Conservation (phyloP, 108 stramenopile genomes). For the Fragilariopsis cylindrus region DNA sequence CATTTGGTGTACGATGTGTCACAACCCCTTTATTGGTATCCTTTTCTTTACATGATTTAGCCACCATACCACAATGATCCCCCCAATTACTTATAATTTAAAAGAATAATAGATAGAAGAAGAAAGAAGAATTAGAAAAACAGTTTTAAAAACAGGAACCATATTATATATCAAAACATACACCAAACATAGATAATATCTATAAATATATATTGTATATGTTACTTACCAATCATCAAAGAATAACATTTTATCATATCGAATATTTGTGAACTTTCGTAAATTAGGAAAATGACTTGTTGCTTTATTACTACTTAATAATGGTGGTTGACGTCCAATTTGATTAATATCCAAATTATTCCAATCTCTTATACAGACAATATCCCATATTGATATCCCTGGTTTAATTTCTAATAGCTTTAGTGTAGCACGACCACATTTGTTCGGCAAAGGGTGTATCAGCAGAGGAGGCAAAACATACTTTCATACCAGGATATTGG, state of each 20-base stretch:
- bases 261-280: constrained; percentile 72
- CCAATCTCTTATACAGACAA: constrained; percentile 74
- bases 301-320: constrained; percentile 65
- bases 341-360: constrained; percentile 77
- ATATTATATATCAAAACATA: not conserved
- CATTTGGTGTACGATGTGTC: constrained; percentile 66
- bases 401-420: constrained; percentile 82
- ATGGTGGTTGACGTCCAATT: constrained; percentile 85
- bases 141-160: too few species aligned
- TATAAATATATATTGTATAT: not conserved
- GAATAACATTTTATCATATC: constrained; percentile 92
- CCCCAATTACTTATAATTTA: constrained; percentile 87
- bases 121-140: not conserved
- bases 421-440: constrained; percentile 75
- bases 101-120: constrained; percentile 2
- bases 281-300: constrained; percentile 88
- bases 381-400: constrained; percentile 79
- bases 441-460: constrained; percentile 82
- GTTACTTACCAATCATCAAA: constrained; percentile 85
- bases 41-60: constrained; percentile 57
- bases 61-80: constrained; percentile 88
- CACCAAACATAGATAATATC: not conserved
- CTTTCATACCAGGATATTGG: constrained; percentile 70
- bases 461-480: constrained; percentile 79
- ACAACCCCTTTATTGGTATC: constrained; percentile 51